phyloP scores from a whole-genome alignment of 176 grass and related monocot species.

The Rhynchospora tenuis region DNA sequence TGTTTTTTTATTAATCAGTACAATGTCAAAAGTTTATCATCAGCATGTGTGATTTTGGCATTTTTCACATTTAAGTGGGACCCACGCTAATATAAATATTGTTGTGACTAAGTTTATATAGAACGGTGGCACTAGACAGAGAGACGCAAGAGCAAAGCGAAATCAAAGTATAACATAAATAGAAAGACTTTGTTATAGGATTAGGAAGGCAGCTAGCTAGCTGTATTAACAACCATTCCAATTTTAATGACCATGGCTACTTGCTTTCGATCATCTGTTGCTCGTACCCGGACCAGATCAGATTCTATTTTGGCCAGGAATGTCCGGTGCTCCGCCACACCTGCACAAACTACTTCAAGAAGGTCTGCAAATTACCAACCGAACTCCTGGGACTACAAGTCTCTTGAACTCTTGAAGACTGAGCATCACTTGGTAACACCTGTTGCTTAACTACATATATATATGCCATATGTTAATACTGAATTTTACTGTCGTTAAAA shows the following conservation, averaged over 20 bases:
- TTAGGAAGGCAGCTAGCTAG: too few relatives aligned
- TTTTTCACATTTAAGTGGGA: too few relatives aligned
- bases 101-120: too few relatives aligned
- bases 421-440: neutral
- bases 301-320: neutral
- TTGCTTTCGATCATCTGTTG: neutral
- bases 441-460: neutral
- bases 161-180: neutral
- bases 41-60: too few relatives aligned
- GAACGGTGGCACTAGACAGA: neutral
- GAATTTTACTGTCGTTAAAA: neutral
- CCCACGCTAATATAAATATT: too few relatives aligned
- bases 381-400: slow-evolving; percentile 30
- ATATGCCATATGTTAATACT: neutral
- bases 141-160: neutral
- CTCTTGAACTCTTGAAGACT: neutral
- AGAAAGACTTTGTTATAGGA: neutral
- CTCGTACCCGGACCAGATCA: neutral
- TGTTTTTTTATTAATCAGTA: too few relatives aligned
- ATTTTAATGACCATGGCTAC: slow-evolving; percentile 12
- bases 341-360: neutral
- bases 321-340: neutral
- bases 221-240: too few relatives aligned
- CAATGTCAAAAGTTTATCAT: too few relatives aligned
- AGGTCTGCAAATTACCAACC: slow-evolving; percentile 38